Percentiles rank a stretch among this genome's conserved stretches.
Evolutionary conservation across 768 basidiomycete genomes (phyloP).

Genomic region (Amylocystis lapponica): DNA sequence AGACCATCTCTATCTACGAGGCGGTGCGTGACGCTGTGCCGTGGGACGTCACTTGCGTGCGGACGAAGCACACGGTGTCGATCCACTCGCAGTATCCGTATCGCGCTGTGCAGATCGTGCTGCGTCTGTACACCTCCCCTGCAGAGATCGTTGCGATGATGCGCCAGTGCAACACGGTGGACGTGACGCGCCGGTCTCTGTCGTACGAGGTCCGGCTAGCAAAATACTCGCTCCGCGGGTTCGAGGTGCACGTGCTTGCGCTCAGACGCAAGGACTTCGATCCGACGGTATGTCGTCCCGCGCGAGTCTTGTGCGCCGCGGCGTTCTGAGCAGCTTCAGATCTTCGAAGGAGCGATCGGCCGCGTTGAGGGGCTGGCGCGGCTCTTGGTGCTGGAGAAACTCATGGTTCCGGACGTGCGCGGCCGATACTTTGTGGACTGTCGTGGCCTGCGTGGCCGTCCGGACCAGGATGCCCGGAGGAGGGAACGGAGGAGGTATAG

Average conservation of each 20-base stretch:
- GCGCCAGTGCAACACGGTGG: slow-evolving; percentile 61
- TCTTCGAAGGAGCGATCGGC: slow-evolving; percentile 52
- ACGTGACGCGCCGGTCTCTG: slow-evolving; percentile 57
- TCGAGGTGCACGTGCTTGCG: slow-evolving; percentile 52
- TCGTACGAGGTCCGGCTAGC: slow-evolving; percentile 59
- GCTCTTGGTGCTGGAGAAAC: slow-evolving; percentile 55
- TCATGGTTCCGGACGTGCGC: slow-evolving; percentile 39
- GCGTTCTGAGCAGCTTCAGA: too few relatives aligned
- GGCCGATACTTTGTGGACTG: slow-evolving; percentile 41
- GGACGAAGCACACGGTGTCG: slow-evolving; percentile 60
- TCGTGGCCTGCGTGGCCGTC: slow-evolving; percentile 45
- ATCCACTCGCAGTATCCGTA: slow-evolving; percentile 65
- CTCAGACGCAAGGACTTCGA: slow-evolving; percentile 48
- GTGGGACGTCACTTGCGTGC: slow-evolving; percentile 64
- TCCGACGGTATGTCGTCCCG: slow-evolving; percentile 43
- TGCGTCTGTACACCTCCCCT: slow-evolving; percentile 58
- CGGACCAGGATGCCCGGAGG: slow-evolving; percentile 24
- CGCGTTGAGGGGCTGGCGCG: slow-evolving; percentile 56
- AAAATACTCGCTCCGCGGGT: slow-evolving; percentile 50
- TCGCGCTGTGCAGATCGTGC: slow-evolving; percentile 58
- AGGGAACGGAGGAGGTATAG: slow-evolving; percentile 37
- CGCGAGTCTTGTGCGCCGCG: not conserved
- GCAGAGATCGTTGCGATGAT: slow-evolving; percentile 61
- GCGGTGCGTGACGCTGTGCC: slow-evolving; percentile 61
- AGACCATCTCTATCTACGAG: slow-evolving; percentile 54